phyloP scores from a whole-genome alignment of 345 rosid species.

The Pugionium dolabratum region DNA sequence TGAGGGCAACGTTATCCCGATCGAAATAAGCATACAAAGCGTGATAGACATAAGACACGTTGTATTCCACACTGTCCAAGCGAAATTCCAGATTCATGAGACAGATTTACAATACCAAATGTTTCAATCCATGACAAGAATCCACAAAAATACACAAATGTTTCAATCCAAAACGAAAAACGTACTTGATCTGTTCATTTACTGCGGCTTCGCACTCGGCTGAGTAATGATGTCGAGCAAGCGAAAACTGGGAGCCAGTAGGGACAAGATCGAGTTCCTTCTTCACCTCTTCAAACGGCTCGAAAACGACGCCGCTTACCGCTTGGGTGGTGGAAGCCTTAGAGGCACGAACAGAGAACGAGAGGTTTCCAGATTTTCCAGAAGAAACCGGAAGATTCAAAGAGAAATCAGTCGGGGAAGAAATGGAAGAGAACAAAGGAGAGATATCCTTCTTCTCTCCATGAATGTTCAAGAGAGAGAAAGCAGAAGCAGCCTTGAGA shows the following conservation, averaged over 20 bases:
- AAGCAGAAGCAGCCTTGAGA: constrained; percentile 50
- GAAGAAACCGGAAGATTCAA: constrained; percentile 24
- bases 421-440: constrained; percentile 31
- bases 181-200: constrained; percentile 81
- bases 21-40: constrained; percentile 80
- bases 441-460: constrained; percentile 30
- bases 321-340: constrained; percentile 21
- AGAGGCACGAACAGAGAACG: constrained; percentile 36
- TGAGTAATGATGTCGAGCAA: constrained; percentile 62
- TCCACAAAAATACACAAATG: too few relatives aligned
- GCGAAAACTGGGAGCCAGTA: constrained; percentile 46
- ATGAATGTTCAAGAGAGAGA: constrained; percentile 43
- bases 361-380: constrained; percentile 23
- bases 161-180: neutral
- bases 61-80: constrained; percentile 70
- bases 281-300: constrained; percentile 79
- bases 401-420: constrained; percentile 20
- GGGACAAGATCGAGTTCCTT: constrained; percentile 61
- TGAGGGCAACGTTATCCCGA: constrained; percentile 74
- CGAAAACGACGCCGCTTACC: constrained; percentile 44
- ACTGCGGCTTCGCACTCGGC: constrained; percentile 68
- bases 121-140: neutral
- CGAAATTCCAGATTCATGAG: constrained; percentile 8
- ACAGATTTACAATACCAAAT: neutral
- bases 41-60: constrained; percentile 73